A percentile compares a stretch with the other conserved stretches of the same genome.
Conservation (phyloP, 2,329 filamentous ascomycete species). For the Fulvia fulva region DNA sequence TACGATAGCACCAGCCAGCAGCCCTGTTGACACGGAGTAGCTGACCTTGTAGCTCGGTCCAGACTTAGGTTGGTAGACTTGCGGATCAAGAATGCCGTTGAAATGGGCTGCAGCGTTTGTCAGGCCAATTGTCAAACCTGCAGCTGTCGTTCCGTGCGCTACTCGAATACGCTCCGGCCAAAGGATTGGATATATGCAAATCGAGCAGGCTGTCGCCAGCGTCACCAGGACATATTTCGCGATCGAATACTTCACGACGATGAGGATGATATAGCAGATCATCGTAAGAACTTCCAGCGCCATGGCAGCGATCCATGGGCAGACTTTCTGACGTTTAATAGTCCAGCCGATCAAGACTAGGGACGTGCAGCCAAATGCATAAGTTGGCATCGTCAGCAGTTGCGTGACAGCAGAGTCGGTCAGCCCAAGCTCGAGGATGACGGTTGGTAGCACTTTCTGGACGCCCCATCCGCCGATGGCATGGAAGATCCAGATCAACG, state of each 20-base stretch:
- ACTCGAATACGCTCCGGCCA: constrained; percentile 42
- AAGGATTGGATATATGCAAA: constrained; percentile 39
- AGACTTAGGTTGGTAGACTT: constrained; percentile 40
- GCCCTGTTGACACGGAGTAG: constrained; percentile 35
- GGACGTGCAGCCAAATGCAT: constrained; percentile 20
- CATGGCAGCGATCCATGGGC: constrained; percentile 22
- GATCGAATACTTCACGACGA: constrained; percentile 34
- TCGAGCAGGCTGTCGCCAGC: constrained; percentile 38
- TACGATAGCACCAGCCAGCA: constrained; percentile 31
- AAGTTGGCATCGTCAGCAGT: constrained; percentile 37
- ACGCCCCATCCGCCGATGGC: constrained; percentile 36
- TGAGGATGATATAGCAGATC: constrained; percentile 40
- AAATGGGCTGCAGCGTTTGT: constrained; percentile 37
- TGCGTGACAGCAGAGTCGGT: constrained; percentile 39
- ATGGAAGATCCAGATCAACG: constrained; percentile 27
- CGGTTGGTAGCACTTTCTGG: constrained; percentile 36
- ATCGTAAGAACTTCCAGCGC: constrained; percentile 34
- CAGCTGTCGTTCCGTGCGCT: constrained; percentile 38
- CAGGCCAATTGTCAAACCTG: constrained; percentile 38
- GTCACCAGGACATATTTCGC: constrained; percentile 42
- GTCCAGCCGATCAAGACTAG: constrained; percentile 20
- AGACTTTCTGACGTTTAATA: constrained; percentile 16
- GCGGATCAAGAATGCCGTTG: constrained; percentile 40
- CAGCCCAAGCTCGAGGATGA: constrained; percentile 44
- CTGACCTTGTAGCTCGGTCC: constrained; percentile 39